These are phyloP conservation scores for Platanthera guangdongensis DNA, from an alignment of 106 monocot species.

Conservation along the genomic window DNA sequence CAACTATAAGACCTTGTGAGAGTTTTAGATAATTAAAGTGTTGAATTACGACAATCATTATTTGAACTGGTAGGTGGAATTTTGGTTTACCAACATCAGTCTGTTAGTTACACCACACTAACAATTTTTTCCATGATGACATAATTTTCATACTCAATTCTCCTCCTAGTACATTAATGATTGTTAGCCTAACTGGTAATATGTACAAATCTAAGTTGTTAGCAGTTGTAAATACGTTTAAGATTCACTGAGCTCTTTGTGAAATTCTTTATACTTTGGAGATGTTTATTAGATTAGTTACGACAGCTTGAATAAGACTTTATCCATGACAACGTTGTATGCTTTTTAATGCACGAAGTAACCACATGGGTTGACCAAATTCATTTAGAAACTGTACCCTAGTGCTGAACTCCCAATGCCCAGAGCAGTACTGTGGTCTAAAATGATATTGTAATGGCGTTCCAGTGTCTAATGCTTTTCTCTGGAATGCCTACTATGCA, in stretches of 20 bases:
- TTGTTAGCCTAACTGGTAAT: background rate
- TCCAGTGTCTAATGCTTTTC: too few relatives aligned
- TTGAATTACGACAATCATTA: background rate
- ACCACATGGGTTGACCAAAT: background rate
- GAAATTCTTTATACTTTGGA: too few relatives aligned
- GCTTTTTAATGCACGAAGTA: background rate
- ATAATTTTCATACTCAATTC: background rate
- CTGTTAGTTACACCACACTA: too few relatives aligned
- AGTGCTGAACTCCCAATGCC: too few relatives aligned
- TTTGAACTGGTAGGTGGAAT: background rate
- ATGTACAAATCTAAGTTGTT: background rate
- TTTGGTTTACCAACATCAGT: background rate
- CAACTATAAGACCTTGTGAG: background rate
- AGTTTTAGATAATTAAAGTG: constrained; percentile 1
- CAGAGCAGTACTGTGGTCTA: too few relatives aligned
- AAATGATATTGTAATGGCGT: too few relatives aligned
- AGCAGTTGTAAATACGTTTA: background rate
- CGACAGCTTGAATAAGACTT: too few relatives aligned
- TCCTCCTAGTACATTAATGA: background rate
- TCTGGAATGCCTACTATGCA: too few relatives aligned
- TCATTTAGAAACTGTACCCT: background rate
- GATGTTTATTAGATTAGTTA: too few relatives aligned
- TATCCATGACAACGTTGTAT: background rate
- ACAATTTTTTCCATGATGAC: background rate
- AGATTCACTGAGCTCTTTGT: background rate